Percentiles rank a stretch among this genome's conserved stretches.
Conservation (phyloP, 2,329 filamentous ascomycete genomes). For the Rutstroemia sp. region DNA sequence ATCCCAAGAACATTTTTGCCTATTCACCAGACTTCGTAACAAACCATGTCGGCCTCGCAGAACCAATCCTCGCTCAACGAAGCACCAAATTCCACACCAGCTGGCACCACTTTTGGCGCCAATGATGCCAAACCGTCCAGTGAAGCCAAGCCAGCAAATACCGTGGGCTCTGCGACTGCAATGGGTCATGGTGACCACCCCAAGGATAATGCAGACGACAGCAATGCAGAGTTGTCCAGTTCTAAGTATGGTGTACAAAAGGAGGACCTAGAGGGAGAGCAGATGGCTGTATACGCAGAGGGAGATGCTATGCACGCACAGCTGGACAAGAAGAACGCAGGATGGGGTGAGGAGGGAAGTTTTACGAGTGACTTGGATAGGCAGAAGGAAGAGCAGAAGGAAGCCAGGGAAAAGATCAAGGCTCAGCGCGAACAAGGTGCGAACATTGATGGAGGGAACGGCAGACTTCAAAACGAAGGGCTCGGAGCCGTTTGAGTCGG, state of each 20-base stretch:
- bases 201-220: slow-evolving; percentile 25
- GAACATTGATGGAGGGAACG: slow-evolving; percentile 26
- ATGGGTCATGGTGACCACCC: slow-evolving; percentile 27
- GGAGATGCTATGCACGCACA: slow-evolving; percentile 28
- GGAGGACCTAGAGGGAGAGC: slow-evolving; percentile 28
- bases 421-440: slow-evolving; percentile 19
- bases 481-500: slow-evolving; percentile 18
- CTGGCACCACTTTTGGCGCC: slow-evolving; percentile 20
- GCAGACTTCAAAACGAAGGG: slow-evolving; percentile 25
- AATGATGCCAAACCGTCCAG: slow-evolving; percentile 15
- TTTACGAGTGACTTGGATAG: slow-evolving; percentile 27
- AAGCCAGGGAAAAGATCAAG: slow-evolving; percentile 24
- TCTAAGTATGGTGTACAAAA: slow-evolving; percentile 24
- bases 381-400: slow-evolving; percentile 29
- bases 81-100: slow-evolving; percentile 5
- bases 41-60: slow-evolving; percentile 25
- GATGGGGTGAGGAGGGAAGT: slow-evolving; percentile 27
- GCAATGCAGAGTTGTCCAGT: slow-evolving; percentile 20
- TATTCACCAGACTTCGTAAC: slow-evolving; percentile 1
- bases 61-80: slow-evolving; percentile 24
- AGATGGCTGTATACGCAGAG: slow-evolving; percentile 26
- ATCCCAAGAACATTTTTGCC: background rate
- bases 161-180: slow-evolving; percentile 25
- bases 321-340: slow-evolving; percentile 27
- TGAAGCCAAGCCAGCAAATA: slow-evolving; percentile 21